Conservation (phyloP, 495 filamentous ascomycete genomes). For the Neurospora sp. region DNA sequence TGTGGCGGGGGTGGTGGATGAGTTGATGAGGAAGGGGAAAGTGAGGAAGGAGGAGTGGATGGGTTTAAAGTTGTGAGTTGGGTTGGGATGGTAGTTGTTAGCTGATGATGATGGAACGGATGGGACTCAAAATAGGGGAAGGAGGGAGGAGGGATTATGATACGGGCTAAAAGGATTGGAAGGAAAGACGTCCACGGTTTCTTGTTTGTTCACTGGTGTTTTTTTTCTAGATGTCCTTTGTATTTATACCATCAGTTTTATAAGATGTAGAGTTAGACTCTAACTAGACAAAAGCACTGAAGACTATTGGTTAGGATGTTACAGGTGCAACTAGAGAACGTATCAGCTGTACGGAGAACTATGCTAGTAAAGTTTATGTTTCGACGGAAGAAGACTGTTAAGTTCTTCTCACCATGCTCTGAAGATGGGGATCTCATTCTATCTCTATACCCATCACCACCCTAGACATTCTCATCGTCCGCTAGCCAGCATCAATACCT, state of each 20-base stretch:
- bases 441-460: not conserved
- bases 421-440: no score
- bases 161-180: not conserved
- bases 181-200: not conserved
- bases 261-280: not conserved
- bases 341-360: no score
- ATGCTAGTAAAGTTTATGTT: no score
- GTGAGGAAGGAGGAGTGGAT: conserved; percentile 36
- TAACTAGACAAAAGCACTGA: not conserved
- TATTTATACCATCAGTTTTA: not conserved
- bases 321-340: not conserved
- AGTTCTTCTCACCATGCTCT: no score
- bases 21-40: conserved; percentile 14
- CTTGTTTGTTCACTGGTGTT: not conserved
- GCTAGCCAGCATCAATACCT: not conserved
- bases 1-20: conserved; percentile 32
- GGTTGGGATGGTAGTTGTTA: not conserved
- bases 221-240: not conserved
- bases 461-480: not conserved
- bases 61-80: conserved; percentile 41
- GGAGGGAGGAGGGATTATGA: not conserved
- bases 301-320: not conserved
- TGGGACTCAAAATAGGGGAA: conserved; percentile 12
- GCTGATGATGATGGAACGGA: not conserved
- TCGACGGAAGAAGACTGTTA: no score